Conservation (phyloP, 768 basidiomycete species). For the Termitomyces sp. region DNA sequence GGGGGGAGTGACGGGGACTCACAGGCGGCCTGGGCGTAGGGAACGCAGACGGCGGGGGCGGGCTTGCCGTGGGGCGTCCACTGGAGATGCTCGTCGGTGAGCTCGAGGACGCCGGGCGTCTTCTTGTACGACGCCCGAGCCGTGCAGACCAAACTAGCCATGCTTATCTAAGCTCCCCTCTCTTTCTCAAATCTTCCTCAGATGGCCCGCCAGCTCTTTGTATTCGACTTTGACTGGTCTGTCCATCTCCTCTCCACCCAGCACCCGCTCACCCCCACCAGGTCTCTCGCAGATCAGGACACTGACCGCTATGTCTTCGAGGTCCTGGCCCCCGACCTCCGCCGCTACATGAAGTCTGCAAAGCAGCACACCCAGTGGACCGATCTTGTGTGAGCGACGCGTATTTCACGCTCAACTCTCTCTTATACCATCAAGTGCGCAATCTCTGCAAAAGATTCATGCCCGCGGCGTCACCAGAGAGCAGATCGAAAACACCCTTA, state of each 20-base stretch:
- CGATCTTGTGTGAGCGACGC: conserved; percentile 78
- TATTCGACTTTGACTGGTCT: conserved; percentile 98
- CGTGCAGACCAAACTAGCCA: conserved; percentile 66
- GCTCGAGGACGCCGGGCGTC: conserved; percentile 65
- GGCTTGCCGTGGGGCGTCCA: conserved; percentile 78
- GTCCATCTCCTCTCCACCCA: conserved; percentile 2
- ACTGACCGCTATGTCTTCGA: conserved; percentile 92
- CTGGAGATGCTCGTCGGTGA: conserved; percentile 68
- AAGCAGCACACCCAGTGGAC: conserved; percentile 80
- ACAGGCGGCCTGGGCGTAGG: conserved; percentile 61
- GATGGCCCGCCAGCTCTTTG: conserved; percentile 64
- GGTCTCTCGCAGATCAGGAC: conserved; percentile 94
- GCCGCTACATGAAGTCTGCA: conserved; percentile 72
- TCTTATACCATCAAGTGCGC: conserved; percentile 41
- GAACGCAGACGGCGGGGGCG: conserved; percentile 59
- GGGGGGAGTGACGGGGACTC: conserved; percentile 25
- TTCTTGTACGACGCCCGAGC: conserved; percentile 88
- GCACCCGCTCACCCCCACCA: conserved; percentile 23
- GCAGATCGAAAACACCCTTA: conserved; percentile 76
- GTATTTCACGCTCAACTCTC: not conserved
- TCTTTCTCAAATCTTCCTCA: conserved; percentile 1
- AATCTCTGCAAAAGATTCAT: conserved; percentile 68
- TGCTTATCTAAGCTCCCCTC: conserved; percentile 30
- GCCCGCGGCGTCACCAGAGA: conserved; percentile 62
- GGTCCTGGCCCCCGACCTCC: conserved; percentile 80